Conservation (phyloP, 1,139 yeast species). For the Lipomyces yarrowii region DNA sequence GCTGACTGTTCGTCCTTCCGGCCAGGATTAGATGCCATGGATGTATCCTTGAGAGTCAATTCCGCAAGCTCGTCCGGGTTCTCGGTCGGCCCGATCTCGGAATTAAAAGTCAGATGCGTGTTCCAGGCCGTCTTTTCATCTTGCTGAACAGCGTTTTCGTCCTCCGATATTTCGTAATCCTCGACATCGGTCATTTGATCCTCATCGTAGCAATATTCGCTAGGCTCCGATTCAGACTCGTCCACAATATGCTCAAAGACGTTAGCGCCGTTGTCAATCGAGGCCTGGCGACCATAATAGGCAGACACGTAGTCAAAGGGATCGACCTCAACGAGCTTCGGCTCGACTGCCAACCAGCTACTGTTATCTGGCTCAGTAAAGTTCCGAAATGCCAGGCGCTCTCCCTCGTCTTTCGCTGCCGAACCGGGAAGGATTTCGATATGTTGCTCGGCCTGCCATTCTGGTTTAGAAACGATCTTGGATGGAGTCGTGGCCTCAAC, state of each 20-base stretch:
- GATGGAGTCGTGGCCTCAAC: background rate
- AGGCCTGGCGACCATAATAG: background rate
- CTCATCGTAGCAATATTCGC: background rate
- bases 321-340: background rate
- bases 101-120: background rate
- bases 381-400: background rate
- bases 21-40: background rate
- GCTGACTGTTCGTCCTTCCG: background rate
- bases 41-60: background rate
- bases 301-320: conserved; percentile 15
- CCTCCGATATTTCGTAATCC: background rate
- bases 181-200: background rate
- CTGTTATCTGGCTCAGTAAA: background rate
- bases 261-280: background rate
- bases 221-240: background rate
- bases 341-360: background rate
- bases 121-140: background rate
- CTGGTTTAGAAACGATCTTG: background rate
- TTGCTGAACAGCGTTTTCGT: background rate
- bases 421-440: background rate
- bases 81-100: background rate
- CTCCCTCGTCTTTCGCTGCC: background rate
- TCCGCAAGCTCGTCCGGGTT: background rate
- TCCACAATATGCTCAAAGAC: background rate
- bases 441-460: background rate